Percentiles rank a stretch among this genome's conserved stretches.
Conservation (phyloP, 2,329 filamentous ascomycete species). For the Stagonosporopsis chrysanthemi region DNA sequence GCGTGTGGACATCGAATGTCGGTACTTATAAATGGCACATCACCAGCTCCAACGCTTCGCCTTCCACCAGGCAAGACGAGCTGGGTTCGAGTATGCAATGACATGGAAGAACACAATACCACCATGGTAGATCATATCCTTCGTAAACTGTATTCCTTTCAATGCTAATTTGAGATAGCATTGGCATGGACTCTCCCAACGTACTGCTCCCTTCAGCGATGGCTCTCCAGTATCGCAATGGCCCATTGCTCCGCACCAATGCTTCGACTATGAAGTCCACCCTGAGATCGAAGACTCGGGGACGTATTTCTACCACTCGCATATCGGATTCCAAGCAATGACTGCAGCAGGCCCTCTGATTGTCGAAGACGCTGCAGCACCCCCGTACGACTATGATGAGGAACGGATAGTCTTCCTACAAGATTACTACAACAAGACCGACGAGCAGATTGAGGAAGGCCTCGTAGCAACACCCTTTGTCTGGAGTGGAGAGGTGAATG, state of each 20-base stretch:
- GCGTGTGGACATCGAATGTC: constrained; percentile 58
- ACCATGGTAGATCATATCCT: constrained; percentile 58
- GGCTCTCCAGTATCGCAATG: constrained; percentile 70
- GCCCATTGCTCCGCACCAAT: constrained; percentile 68
- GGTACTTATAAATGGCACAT: constrained; percentile 61
- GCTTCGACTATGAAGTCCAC: constrained; percentile 72
- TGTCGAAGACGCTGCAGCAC: constrained; percentile 57
- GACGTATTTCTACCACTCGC: constrained; percentile 74
- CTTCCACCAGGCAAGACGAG: constrained; percentile 56
- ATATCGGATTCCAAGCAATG: constrained; percentile 68
- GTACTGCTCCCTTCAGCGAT: constrained; percentile 69
- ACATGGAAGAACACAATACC: constrained; percentile 61
- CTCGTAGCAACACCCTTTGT: constrained; percentile 59
- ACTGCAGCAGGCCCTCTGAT: constrained; percentile 66
- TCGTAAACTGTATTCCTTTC: neutral
- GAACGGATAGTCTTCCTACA: constrained; percentile 64
- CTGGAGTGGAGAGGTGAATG: constrained; percentile 67
- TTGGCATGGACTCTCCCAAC: constrained; percentile 71
- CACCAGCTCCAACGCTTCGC: constrained; percentile 60
- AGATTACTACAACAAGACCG: constrained; percentile 65
- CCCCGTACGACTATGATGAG: constrained; percentile 68
- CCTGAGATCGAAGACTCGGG: constrained; percentile 63
- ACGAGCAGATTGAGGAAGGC: constrained; percentile 60
- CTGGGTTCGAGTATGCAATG: constrained; percentile 68
- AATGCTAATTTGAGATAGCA: constrained; percentile 54